phyloP scores from a whole-genome alignment of 306 rosid genomes.

The Quercus bicolor region DNA sequence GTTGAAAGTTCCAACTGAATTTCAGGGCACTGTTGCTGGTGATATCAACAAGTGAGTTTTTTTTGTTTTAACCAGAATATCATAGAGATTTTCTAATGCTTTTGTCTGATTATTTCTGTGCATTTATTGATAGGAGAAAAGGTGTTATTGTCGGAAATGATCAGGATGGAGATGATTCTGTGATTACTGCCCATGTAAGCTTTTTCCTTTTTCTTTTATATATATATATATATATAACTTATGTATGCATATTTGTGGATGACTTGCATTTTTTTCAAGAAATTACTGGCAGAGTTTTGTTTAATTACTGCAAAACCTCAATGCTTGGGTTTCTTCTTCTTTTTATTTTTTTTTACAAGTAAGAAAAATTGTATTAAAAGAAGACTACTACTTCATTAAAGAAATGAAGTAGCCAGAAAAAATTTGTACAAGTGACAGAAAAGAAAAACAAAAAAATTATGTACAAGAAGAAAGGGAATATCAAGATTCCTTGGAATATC shows the following conservation, averaged over 20 bases:
- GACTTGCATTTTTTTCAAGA: too few relatives aligned
- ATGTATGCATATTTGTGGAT: too few relatives aligned
- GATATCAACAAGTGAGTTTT: conserved; percentile 86
- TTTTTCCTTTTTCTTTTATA: too few relatives aligned
- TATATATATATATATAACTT: too few relatives aligned
- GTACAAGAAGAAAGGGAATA: too few relatives aligned
- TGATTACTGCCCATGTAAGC: conserved; percentile 83
- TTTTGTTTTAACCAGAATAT: not conserved
- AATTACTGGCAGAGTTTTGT: not conserved
- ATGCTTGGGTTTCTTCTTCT: not conserved
- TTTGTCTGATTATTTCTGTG: conserved; percentile 11
- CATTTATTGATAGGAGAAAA: conserved; percentile 63
- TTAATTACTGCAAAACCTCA: not conserved
- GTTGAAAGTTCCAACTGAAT: conserved; percentile 94
- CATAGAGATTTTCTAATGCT: conserved; percentile 12
- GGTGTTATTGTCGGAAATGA: conserved; percentile 95
- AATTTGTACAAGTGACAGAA: too few relatives aligned
- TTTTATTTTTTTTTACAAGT: too few relatives aligned
- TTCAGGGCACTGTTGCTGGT: conserved; percentile 96
- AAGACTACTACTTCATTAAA: too few relatives aligned
- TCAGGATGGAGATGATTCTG: conserved; percentile 97
- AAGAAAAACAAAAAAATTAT: too few relatives aligned
- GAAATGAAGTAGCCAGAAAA: too few relatives aligned
- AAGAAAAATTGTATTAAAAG: too few relatives aligned
- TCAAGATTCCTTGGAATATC: not conserved